Evolutionary conservation across 202 grass and related monocot genomes (phyloP).

Genomic region (Setaria italica): DNA sequence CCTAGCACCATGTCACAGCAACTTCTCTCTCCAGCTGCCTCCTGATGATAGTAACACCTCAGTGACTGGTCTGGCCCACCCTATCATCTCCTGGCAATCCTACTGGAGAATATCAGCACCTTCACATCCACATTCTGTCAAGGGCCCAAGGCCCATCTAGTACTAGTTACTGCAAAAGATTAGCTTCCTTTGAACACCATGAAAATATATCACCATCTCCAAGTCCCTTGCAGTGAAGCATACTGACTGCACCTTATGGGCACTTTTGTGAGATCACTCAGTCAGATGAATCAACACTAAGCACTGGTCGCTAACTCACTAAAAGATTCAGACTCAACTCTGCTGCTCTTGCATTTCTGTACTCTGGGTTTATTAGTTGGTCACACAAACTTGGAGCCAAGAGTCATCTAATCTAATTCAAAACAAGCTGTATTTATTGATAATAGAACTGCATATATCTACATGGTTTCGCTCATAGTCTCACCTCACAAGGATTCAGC

Average conservation of each 20-base stretch:
- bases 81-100: slow-evolving; percentile 22
- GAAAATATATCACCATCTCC: slow-evolving; percentile 9
- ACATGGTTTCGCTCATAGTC: slow-evolving; percentile 37
- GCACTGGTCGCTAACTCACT: slow-evolving; percentile 15
- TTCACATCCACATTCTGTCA: slow-evolving; percentile 41
- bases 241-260: slow-evolving; percentile 21
- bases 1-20: slow-evolving; percentile 16
- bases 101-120: slow-evolving; percentile 1
- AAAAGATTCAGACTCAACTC: slow-evolving; percentile 25
- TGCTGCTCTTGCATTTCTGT: slow-evolving; percentile 31
- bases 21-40: slow-evolving; percentile 11
- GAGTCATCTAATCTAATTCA: slow-evolving; percentile 1
- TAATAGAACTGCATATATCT: slow-evolving; percentile 21
- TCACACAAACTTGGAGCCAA: slow-evolving; percentile 14
- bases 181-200: slow-evolving; percentile 25
- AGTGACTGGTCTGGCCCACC: slow-evolving; percentile 33
- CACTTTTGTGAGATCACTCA: slow-evolving; percentile 20
- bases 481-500: slow-evolving; percentile 6
- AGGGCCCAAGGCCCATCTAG: slow-evolving; percentile 41
- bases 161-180: slow-evolving; percentile 27
- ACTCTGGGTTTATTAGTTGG: slow-evolving; percentile 14
- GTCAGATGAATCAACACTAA: slow-evolving; percentile 28
- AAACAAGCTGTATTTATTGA: slow-evolving; percentile 17
- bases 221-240: slow-evolving; percentile 37
- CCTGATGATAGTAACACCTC: slow-evolving; percentile 43